These are phyloP conservation scores for Colletotrichum trifolii DNA, from an alignment of 2,329 filamentous ascomycete genomes.

Conservation along the genomic window DNA sequence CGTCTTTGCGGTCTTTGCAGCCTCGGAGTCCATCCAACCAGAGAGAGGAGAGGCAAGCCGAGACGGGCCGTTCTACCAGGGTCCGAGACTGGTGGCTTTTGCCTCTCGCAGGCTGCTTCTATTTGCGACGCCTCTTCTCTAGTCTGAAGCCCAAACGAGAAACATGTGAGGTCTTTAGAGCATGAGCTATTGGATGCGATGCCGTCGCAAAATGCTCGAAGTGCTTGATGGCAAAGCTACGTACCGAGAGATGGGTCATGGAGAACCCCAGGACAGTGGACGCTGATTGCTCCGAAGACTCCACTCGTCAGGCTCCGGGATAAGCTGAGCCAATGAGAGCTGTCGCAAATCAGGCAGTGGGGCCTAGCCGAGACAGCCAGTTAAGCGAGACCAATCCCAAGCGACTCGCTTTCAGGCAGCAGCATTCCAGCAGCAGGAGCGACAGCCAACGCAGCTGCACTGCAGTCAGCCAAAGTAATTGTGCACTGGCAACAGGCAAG, in stretches of 20 bases:
- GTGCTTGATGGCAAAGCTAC: background rate
- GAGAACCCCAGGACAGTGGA: background rate
- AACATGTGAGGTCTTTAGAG: background rate
- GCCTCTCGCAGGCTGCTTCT: too few species aligned
- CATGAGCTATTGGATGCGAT: background rate
- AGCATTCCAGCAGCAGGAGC: conserved; percentile 29
- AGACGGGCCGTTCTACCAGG: too few species aligned
- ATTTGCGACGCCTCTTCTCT: too few species aligned
- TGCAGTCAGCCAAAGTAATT: background rate
- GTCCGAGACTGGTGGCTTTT: too few species aligned
- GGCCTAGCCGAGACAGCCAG: conserved; percentile 16
- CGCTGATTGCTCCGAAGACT: conserved; percentile 3
- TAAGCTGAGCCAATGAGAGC: conserved; percentile 6
- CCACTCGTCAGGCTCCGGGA: conserved; percentile 33
- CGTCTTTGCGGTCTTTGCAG: too few species aligned
- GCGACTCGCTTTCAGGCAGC: conserved; percentile 30
- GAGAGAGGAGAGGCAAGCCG: background rate
- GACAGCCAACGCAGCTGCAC: background rate
- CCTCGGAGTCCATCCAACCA: background rate
- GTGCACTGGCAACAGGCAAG: too few species aligned
- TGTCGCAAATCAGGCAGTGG: too few species aligned
- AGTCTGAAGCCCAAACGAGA: background rate
- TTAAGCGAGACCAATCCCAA: conserved; percentile 20
- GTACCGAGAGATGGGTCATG: background rate
- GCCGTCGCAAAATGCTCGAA: background rate